Evolutionary conservation across 257 asterid species (phyloP).

Genomic region (Solanum habrochaites): DNA sequence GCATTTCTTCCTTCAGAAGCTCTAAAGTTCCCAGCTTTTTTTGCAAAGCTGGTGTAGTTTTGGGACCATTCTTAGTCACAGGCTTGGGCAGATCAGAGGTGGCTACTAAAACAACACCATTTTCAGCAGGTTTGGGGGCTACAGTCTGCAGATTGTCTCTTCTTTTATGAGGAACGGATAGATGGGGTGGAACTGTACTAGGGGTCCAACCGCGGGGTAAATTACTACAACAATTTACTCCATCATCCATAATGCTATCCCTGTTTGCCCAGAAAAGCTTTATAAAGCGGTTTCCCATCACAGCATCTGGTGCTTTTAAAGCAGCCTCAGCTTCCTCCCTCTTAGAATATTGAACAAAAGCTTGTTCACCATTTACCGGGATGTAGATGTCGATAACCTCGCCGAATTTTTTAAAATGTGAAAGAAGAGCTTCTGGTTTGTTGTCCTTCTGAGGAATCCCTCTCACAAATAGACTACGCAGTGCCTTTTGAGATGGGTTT

Average conservation of each 20-base stretch:
- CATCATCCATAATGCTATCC: slow-evolving; percentile 64
- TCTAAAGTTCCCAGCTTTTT: slow-evolving; percentile 76
- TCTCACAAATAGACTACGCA: slow-evolving; percentile 66
- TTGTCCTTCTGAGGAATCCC: slow-evolving; percentile 81
- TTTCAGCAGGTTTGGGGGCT: slow-evolving; percentile 21
- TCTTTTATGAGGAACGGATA: slow-evolving; percentile 26
- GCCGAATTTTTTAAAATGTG: slow-evolving; percentile 89
- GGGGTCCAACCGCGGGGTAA: slow-evolving; percentile 12
- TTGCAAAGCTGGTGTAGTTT: slow-evolving; percentile 51
- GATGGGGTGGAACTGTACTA: slow-evolving; percentile 23
- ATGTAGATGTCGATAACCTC: slow-evolving; percentile 69
- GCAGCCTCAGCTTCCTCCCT: slow-evolving; percentile 97
- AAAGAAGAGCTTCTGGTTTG: slow-evolving; percentile 78
- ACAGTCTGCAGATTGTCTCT: slow-evolving; percentile 37
- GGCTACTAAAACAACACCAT: slow-evolving; percentile 17
- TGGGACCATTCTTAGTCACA: slow-evolving; percentile 28
- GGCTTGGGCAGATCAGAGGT: slow-evolving; percentile 37
- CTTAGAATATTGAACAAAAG: slow-evolving; percentile 83
- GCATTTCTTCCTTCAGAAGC: slow-evolving; percentile 84
- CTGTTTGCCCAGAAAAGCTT: slow-evolving; percentile 98
- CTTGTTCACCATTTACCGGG: slow-evolving; percentile 60
- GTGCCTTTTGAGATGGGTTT: slow-evolving; percentile 65
- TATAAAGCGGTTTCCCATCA: slow-evolving; percentile 95
- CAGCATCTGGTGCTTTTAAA: slow-evolving; percentile 89
- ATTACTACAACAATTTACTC: slow-evolving; percentile 24